These are phyloP conservation scores for Morella rubra DNA, from an alignment of 306 rosid species.

Conservation along the genomic window DNA sequence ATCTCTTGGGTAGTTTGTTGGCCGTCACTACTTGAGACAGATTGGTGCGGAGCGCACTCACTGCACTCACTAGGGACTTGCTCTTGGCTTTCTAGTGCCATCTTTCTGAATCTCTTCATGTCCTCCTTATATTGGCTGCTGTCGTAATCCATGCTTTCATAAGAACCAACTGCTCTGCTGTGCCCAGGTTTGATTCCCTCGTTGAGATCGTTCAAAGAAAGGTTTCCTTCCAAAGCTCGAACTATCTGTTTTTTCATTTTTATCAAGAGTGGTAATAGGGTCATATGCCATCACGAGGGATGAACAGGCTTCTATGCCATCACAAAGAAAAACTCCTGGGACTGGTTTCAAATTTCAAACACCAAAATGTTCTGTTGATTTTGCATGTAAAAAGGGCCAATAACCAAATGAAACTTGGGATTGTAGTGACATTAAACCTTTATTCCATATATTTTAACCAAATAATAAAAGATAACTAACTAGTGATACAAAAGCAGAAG, in stretches of 20 bases:
- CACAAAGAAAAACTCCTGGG: not conserved
- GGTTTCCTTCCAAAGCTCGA: conserved; percentile 46
- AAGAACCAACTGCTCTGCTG: conserved; percentile 26
- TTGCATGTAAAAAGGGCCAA: not conserved
- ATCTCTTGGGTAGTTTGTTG: conserved; percentile 40
- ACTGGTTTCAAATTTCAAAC: not conserved
- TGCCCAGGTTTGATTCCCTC: conserved; percentile 36
- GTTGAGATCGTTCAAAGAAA: conserved; percentile 32
- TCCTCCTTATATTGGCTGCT: conserved; percentile 48
- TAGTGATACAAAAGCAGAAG: not conserved
- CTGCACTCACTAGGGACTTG: conserved; percentile 33
- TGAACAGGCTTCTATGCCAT: not conserved
- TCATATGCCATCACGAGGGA: not conserved
- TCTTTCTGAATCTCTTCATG: conserved; percentile 37
- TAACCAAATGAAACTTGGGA: not conserved
- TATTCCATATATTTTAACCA: not conserved
- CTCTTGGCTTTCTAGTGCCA: conserved; percentile 38
- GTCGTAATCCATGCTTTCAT: conserved; percentile 34
- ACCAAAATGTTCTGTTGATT: not conserved
- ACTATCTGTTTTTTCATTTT: conserved; percentile 29
- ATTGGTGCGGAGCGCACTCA: conserved; percentile 37
- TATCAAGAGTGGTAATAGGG: not conserved
- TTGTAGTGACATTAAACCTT: not conserved
- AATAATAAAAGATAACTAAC: not conserved
- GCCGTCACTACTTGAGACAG: conserved; percentile 41